Evolutionary conservation across 2,329 filamentous ascomycete species (phyloP).

Genomic region (Trichoderma semiorbis): DNA sequence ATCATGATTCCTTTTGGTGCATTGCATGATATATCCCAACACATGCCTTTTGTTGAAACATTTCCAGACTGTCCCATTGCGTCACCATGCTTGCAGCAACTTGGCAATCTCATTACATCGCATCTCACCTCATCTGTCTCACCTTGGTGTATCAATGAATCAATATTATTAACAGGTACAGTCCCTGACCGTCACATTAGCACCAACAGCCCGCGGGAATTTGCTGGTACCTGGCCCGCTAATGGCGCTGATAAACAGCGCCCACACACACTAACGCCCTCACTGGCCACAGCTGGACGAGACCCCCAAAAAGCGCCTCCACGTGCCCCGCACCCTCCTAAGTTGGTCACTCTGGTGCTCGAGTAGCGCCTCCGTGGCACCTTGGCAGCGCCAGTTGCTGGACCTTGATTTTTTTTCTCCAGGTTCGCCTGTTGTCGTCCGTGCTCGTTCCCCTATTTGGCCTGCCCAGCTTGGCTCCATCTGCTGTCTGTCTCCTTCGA

Average conservation of each 20-base stretch:
- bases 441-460: constrained; percentile 10
- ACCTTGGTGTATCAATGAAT: background rate
- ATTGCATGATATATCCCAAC: background rate
- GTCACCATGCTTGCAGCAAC: background rate
- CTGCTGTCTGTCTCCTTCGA: background rate
- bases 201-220: background rate
- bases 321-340: constrained; percentile 15
- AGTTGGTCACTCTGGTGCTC: background rate
- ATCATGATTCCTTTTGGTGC: background rate
- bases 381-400: background rate
- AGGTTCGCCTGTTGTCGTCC: background rate
- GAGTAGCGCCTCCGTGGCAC: background rate
- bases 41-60: background rate
- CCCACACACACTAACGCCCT: background rate
- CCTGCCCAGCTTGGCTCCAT: background rate
- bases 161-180: background rate
- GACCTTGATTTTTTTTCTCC: background rate
- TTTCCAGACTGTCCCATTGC: background rate
- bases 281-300: background rate
- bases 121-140: background rate
- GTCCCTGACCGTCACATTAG: no score
- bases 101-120: constrained; percentile 1
- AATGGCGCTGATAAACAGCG: background rate
- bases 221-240: constrained; percentile 12
- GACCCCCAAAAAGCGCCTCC: constrained; percentile 2